These are phyloP conservation scores for Coleophoma eucalyptorum DNA, from an alignment of 2,329 filamentous ascomycete genomes.

Conservation along the genomic window DNA sequence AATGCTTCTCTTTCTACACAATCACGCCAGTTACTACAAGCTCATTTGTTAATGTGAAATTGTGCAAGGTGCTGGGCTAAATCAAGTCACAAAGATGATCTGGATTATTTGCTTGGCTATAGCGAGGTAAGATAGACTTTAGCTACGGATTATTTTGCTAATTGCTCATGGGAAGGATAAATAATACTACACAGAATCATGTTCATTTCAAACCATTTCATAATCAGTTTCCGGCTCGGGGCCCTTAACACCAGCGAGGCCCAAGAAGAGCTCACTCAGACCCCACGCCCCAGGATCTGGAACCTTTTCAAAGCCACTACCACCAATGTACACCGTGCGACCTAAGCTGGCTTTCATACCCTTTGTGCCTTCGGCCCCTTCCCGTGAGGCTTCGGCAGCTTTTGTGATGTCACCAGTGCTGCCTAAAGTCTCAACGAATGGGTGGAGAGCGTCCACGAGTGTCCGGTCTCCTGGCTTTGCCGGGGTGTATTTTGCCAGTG, in stretches of 20 bases:
- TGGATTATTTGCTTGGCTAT: too few relatives aligned
- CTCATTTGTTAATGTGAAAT: background rate
- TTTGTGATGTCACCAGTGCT: conserved; percentile 62
- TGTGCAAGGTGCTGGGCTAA: too few relatives aligned
- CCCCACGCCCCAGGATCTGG: conserved; percentile 76
- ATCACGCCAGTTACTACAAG: too few relatives aligned
- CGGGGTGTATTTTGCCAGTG: conserved; percentile 80
- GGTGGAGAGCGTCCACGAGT: conserved; percentile 82
- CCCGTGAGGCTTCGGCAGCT: conserved; percentile 71
- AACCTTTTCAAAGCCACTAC: conserved; percentile 67
- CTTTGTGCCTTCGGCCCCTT: conserved; percentile 80
- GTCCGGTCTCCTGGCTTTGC: conserved; percentile 88
- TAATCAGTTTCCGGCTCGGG: conserved; percentile 18
- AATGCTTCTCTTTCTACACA: too few relatives aligned
- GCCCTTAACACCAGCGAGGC: conserved; percentile 53
- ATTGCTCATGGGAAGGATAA: too few relatives aligned
- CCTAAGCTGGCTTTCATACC: conserved; percentile 90
- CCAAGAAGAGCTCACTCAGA: conserved; percentile 76
- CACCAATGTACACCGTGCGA: conserved; percentile 77
- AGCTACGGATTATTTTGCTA: too few relatives aligned
- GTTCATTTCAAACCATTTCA: conserved; percentile 23
- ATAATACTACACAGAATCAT: too few relatives aligned
- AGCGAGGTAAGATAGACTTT: too few relatives aligned
- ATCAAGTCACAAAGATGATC: too few relatives aligned
- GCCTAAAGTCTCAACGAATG: conserved; percentile 73